Evolutionary conservation across 2,329 filamentous ascomycete species (phyloP), one percentile per base, ranked within the genome.

Genomic region (Penicillium capsulatum): DNA sequence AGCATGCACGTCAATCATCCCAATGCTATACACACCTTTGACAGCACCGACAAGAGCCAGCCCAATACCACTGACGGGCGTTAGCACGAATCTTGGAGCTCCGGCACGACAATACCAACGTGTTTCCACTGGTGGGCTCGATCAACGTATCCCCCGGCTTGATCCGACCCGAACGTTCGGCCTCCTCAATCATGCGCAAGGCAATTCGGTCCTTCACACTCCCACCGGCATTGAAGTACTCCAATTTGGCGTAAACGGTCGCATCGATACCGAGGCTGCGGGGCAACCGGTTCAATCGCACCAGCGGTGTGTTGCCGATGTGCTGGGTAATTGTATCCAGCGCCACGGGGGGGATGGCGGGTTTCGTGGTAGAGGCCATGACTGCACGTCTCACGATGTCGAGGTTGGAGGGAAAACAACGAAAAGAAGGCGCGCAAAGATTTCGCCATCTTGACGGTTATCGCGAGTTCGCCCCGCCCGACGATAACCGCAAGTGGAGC

Each of bases 91-190:
- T 5, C 11, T 17, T n/a, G 4, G 10, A 28, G 28, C n/a, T 19
- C 16, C 28, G 16, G 26, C 5, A 10, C 9, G 17, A n/a, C 14
- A 38, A 22, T 29, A 63, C 67, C 34, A 59, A 71, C 73, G 92
- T 98, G 67, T 98, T 98, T 39, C 92, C 92, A 60, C 88, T 95
- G 33, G 92, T 98, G 7, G 92, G 92, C 76, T 98, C 92, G 61
- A 98, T 98, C 59, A 98, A 72, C 36, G 89, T 97, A 69, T 97
- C 90, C 40, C 91, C 92, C 17, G 92, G 92, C 76, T 92, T 96
- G 70, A 98, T 96, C 51, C 91, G 82, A 31, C 92, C 92, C 36
- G 79, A 83, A 61, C 80, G 81, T 75, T 98, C 92, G 10, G 92
- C 92, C 65, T 91, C 86, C 69, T 97, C 90, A 47, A 98, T 85